phyloP scores from a whole-genome alignment of 2,329 filamentous ascomycete genomes.

The Talaromyces funiculosus region DNA sequence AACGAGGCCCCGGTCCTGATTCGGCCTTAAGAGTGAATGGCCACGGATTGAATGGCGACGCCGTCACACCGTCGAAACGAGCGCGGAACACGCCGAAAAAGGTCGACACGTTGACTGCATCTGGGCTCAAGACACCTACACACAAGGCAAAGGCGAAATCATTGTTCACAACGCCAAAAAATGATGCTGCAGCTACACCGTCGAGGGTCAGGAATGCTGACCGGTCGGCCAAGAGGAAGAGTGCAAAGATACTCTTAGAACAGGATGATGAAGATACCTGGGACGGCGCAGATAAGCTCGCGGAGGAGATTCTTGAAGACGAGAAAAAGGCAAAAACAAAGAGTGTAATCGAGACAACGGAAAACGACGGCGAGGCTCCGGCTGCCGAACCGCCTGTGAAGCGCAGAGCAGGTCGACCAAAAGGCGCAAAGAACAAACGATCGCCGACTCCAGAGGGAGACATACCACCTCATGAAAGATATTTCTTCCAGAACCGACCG shows the following conservation, averaged over 20 bases:
- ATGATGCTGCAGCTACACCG: conserved; percentile 47
- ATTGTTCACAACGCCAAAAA: conserved; percentile 37
- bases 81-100: conserved; percentile 31
- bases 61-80: conserved; percentile 23
- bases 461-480: conserved; percentile 81
- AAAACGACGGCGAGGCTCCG: conserved; percentile 25
- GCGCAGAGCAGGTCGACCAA: conserved; percentile 52
- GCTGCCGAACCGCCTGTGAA: conserved; percentile 45
- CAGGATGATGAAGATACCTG: conserved; percentile 64
- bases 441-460: conserved; percentile 76
- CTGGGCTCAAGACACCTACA: conserved; percentile 33
- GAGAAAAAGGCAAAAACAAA: conserved; percentile 31
- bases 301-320: conserved; percentile 59
- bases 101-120: conserved; percentile 25
- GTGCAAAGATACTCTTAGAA: conserved; percentile 68
- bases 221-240: conserved; percentile 81
- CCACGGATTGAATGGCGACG: conserved; percentile 27
- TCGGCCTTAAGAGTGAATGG: conserved; percentile 1
- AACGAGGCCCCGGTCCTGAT: conserved; percentile 17
- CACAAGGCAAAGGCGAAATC: conserved; percentile 32
- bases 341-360: conserved; percentile 27
- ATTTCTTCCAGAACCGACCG: conserved; percentile 86
- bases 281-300: conserved; percentile 62
- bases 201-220: conserved; percentile 66
- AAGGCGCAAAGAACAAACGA: conserved; percentile 53